Conservation (phyloP, 1,139 yeast genomes). For the Yamadazyma taylorii region DNA sequence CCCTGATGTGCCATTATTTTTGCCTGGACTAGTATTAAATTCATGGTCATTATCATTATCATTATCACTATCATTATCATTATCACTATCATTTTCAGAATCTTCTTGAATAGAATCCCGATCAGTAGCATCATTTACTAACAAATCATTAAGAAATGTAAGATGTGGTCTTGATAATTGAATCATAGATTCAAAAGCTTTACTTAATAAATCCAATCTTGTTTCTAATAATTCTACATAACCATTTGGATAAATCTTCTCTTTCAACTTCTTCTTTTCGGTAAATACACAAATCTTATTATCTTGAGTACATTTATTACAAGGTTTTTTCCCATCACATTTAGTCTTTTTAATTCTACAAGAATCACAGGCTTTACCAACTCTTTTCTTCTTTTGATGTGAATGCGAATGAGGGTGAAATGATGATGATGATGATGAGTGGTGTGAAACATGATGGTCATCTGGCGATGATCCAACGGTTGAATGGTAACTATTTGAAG, state of each 20-base stretch:
- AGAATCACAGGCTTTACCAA: conserved; percentile 80
- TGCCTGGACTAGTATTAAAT: conserved; percentile 10
- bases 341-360: conserved; percentile 75
- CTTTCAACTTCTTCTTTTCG: conserved; percentile 62
- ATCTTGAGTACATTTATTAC: conserved; percentile 65
- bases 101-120: conserved; percentile 2
- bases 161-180: conserved; percentile 37
- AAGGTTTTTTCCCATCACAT: conserved; percentile 79
- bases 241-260: conserved; percentile 61
- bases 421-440: too few species aligned
- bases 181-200: conserved; percentile 48
- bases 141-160: conserved; percentile 28
- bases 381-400: conserved; percentile 57
- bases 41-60: conserved; percentile 6
- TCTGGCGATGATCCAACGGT: conserved; percentile 14
- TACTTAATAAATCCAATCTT: conserved; percentile 60
- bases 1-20: neutral
- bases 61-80: conserved; percentile 7
- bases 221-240: conserved; percentile 73
- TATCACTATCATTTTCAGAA: conserved; percentile 8
- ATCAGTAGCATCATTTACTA: conserved; percentile 6
- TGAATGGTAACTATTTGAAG: conserved; percentile 2
- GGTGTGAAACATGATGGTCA: too few species aligned
- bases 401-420: conserved; percentile 12
- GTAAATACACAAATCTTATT: conserved; percentile 76